Evolutionary conservation across 495 filamentous ascomycete genomes (phyloP), one percentile per base, ranked within the genome.

Genomic region (Aspergillus nidulans): DNA sequence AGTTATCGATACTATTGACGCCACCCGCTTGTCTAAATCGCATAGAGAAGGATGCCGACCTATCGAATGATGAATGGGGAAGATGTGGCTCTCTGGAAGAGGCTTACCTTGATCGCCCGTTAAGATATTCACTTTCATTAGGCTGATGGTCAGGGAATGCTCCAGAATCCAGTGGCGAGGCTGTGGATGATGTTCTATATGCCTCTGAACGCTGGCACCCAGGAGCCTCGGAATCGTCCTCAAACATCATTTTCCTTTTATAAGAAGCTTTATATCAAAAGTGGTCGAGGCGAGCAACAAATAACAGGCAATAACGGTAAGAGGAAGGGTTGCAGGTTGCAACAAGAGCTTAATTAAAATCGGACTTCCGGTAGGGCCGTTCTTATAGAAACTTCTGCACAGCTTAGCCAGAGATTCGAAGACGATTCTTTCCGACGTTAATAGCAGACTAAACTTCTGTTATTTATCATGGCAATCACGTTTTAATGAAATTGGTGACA

Each of bases 1-100:
- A 98, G 63, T 92, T 96, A 60, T 95, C 85, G 61, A 97, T 85
- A 65, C 88, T 94, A 68, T 98, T 98, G 46, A 90, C 86, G 25
- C 94, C 94, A 38, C 94, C 94, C 12, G 85, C 88, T 49, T 95
- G 85, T 56, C 87, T 78, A 21, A 97, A 69, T 32, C 86, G 83
- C 64, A 88, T 76, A 39, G 89, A 89, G 60, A 94, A 77, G 16
- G 92, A 95, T 3, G 88, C 63, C 12, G 70, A 73, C 49, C 74
- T 75, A 38, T 10, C 39, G 4, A 9, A 13, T 64, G 10, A 56
- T 23, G 36, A 40, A 28, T 12, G 10, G 13, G 0, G 16, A 10
- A 18, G 3, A 23, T 2, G 0, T 18, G 3, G 10, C 16, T 32
- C 7, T 28, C 19, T 3, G 32, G 16, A 25, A 16, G 20, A 21